These are phyloP conservation scores for Epichloe amarillans DNA, from an alignment of 2,329 filamentous ascomycete genomes.

Conservation along the genomic window DNA sequence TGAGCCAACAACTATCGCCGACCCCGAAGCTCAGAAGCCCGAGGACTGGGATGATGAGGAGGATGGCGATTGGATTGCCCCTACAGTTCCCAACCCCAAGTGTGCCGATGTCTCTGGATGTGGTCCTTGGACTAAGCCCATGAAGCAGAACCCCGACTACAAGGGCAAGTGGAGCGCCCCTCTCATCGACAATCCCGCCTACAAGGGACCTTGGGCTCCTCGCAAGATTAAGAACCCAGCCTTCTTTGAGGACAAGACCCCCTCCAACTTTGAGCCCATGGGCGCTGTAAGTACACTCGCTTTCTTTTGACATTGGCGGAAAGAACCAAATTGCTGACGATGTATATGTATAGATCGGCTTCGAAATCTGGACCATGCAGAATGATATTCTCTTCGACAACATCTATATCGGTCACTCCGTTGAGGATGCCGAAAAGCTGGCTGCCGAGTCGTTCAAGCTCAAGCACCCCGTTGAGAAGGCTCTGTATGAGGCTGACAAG, in stretches of 20 bases:
- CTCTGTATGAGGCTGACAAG: constrained; percentile 63
- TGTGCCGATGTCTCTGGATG: constrained; percentile 88
- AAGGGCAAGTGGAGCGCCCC: constrained; percentile 98
- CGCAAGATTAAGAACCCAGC: constrained; percentile 94
- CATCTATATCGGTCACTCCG: constrained; percentile 98
- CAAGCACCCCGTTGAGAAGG: constrained; percentile 75
- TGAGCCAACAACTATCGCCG: constrained; percentile 69
- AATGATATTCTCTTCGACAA: constrained; percentile 98
- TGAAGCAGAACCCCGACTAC: constrained; percentile 90
- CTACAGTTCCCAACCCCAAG: constrained; percentile 89
- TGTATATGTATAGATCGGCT: constrained; percentile 56
- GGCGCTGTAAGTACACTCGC: constrained; percentile 60
- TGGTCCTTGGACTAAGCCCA: constrained; percentile 80
- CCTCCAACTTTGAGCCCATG: constrained; percentile 94
- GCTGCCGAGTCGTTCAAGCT: constrained; percentile 79
- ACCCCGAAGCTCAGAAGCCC: constrained; percentile 93
- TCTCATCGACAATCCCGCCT: constrained; percentile 89
- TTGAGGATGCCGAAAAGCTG: constrained; percentile 82
- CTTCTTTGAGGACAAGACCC: constrained; percentile 97
- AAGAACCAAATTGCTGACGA: constrained; percentile 7
- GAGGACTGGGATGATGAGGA: constrained; percentile 99
- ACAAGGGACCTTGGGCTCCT: constrained; percentile 93
- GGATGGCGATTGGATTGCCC: constrained; percentile 92
- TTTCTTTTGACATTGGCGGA: background rate
- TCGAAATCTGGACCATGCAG: constrained; percentile 99